A percentile compares a stretch with the other conserved stretches of the same genome.
These are phyloP conservation scores for Phytophthora europaea DNA, from an alignment of 352 stramenopile species.

Conservation along the genomic window DNA sequence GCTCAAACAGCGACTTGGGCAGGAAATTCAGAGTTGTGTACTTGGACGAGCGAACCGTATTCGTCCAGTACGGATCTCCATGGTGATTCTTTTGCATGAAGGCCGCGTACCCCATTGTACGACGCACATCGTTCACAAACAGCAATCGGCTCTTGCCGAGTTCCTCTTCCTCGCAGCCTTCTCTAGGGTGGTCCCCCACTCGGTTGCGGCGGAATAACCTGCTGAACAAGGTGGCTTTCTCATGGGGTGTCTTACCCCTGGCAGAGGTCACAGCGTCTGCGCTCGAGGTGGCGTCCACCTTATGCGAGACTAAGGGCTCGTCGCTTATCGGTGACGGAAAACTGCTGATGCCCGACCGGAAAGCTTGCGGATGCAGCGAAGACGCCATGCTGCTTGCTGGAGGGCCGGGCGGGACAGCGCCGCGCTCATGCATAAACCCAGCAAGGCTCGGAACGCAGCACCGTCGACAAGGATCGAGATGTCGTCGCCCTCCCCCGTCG, in stretches of 20 bases:
- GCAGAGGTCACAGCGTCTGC: slow-evolving; percentile 7
- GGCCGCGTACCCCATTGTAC: slow-evolving; percentile 69
- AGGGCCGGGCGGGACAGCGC: slow-evolving; percentile 23
- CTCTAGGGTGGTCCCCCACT: slow-evolving; percentile 6
- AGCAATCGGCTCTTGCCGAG: slow-evolving; percentile 68
- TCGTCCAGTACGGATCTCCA: slow-evolving; percentile 54
- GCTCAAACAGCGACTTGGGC: slow-evolving; percentile 95
- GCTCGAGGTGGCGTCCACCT: slow-evolving; percentile 29
- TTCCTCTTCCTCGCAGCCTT: slow-evolving; percentile 3
- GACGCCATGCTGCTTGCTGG: slow-evolving; percentile 35
- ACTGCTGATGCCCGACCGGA: slow-evolving; percentile 23
- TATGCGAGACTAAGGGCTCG: slow-evolving; percentile 12
- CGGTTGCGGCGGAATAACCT: slow-evolving; percentile 26
- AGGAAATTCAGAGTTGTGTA: slow-evolving; percentile 97
- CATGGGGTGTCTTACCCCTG: not conserved
- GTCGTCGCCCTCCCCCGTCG: not conserved
- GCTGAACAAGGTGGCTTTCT: slow-evolving; percentile 5
- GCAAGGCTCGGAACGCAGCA: slow-evolving; percentile 12
- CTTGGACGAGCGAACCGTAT: slow-evolving; percentile 91
- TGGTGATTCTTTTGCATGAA: slow-evolving; percentile 60
- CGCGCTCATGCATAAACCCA: slow-evolving; percentile 42
- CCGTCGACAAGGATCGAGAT: slow-evolving; percentile 15
- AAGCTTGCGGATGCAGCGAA: slow-evolving; percentile 22
- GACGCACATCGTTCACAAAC: slow-evolving; percentile 74
- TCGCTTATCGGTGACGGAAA: slow-evolving; percentile 15